Evolutionary conservation across 805 yeast species (phyloP), one percentile per base, ranked within the genome.

Genomic region (Candida xyloterini): DNA sequence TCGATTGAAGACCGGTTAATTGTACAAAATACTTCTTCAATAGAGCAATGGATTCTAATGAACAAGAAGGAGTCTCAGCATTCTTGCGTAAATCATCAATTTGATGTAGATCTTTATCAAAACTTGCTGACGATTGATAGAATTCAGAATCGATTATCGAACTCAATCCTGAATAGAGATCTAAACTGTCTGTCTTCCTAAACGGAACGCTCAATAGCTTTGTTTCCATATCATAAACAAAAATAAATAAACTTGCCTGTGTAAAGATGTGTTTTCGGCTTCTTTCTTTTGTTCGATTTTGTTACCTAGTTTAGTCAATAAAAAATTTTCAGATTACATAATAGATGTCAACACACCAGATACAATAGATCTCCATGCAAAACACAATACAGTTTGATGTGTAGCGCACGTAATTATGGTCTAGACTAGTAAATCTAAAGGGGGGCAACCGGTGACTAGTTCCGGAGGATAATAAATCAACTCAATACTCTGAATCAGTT

Each of bases 21-120:
- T 71, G 70, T 4, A 61, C 46, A 47, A 68, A 74, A 55, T 84
- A 86, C 30, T 70, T 56, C 30, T 64, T 62, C 24, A 78, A 48
- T 1, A 59, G 38, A 0, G 59, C 60, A 5, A 73, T 39, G 26
- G 67, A 66, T n/a, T 64, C 65, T 1, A 64, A 40, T 0, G 71
- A 33, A 15, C 49, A 31, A 10, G 10, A 33, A 1, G 71, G 48
- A 15, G 57, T 60, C 7, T 67, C 50, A 1, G 73, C 57, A n/a
- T 55, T 53, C 14, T 62, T 61, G 36, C 93, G 66, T 16, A 78
- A 50, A 1, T 57, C 53, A 22, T 69, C 64, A 4, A 82, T 56
- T 24, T 63, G 60, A 4, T 58, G 55, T 10, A 81, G 45, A 30
- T 57, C 60, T 4, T 38, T 27, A 8, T 48, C 52, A 41, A 59